A percentile compares a stretch with the other conserved stretches of the same genome.
phyloP scores from a whole-genome alignment of 2,329 filamentous ascomycete species.

The Cladosporium halotolerans region DNA sequence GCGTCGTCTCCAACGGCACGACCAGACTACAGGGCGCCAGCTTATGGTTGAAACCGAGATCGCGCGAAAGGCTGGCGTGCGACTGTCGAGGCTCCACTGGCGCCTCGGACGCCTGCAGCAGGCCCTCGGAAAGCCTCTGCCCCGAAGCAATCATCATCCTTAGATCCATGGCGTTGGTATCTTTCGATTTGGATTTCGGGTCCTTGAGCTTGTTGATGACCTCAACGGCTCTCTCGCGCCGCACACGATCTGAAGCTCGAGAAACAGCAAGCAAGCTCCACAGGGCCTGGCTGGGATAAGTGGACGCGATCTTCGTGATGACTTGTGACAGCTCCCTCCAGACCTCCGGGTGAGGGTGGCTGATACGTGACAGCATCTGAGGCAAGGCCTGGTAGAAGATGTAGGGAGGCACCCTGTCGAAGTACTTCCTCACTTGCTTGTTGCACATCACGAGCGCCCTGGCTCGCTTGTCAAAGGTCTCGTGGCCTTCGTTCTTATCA shows the following conservation, averaged over 20 bases:
- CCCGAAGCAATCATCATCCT: conserved; percentile 68
- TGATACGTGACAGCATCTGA: conserved; percentile 93
- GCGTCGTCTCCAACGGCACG: conserved; percentile 77
- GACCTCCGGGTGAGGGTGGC: conserved; percentile 72
- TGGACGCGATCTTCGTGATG: conserved; percentile 75
- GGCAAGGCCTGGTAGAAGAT: conserved; percentile 79
- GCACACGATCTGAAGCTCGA: conserved; percentile 69
- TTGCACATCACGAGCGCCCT: conserved; percentile 65
- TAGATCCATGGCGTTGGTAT: conserved; percentile 53
- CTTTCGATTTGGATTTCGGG: conserved; percentile 51
- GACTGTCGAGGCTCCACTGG: conserved; percentile 66
- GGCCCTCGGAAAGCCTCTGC: conserved; percentile 74
- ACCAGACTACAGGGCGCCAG: conserved; percentile 76
- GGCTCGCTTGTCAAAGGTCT: conserved; percentile 39
- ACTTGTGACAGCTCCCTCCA: conserved; percentile 72
- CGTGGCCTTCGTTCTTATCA: conserved; percentile 8
- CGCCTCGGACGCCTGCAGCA: conserved; percentile 73
- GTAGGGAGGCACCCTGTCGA: conserved; percentile 64
- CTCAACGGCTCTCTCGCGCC: conserved; percentile 48
- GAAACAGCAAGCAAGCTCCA: conserved; percentile 88
- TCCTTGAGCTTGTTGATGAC: conserved; percentile 39
- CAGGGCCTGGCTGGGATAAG: conserved; percentile 83
- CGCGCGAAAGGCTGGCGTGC: conserved; percentile 67
- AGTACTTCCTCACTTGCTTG: conserved; percentile 71
- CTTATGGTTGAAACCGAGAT: conserved; percentile 80